phyloP scores from a whole-genome alignment of 768 basidiomycete genomes.

The Bullera alba region DNA sequence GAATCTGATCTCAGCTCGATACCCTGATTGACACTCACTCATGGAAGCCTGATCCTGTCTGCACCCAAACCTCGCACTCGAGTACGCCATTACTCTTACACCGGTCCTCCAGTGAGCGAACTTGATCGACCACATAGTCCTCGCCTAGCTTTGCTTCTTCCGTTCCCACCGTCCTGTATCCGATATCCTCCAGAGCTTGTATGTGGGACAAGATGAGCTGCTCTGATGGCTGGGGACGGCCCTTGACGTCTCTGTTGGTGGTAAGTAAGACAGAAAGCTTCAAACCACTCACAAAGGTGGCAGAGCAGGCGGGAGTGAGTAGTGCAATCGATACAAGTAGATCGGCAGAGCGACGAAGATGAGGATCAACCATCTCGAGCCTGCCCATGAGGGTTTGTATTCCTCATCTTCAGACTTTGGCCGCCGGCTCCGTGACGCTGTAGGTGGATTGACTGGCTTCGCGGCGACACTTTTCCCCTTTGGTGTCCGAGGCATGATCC shows the following conservation, averaged over 20 bases:
- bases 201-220: slow-evolving; percentile 31
- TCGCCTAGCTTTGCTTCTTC: slow-evolving; percentile 79
- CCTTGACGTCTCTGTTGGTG: slow-evolving; percentile 18
- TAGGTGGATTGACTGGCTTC: too few species aligned
- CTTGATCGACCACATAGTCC: slow-evolving; percentile 67
- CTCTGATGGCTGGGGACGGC: slow-evolving; percentile 33
- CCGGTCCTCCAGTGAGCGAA: slow-evolving; percentile 55
- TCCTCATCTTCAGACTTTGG: too few species aligned
- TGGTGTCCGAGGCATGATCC: too few species aligned
- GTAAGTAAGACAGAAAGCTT: slow-evolving; percentile 2
- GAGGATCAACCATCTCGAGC: slow-evolving; percentile 3
- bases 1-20: slow-evolving; percentile 55
- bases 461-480: too few species aligned
- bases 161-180: slow-evolving; percentile 86
- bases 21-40: slow-evolving; percentile 50
- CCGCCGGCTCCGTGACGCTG: too few species aligned
- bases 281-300: slow-evolving; percentile 13
- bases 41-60: slow-evolving; percentile 80
- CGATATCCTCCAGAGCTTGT: slow-evolving; percentile 62
- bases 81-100: slow-evolving; percentile 64
- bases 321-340: slow-evolving; percentile 19
- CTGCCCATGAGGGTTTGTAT: too few species aligned
- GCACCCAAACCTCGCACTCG: slow-evolving; percentile 88
- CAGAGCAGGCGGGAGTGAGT: slow-evolving; percentile 15
- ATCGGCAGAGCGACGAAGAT: slow-evolving; percentile 21